These are phyloP conservation scores for Umbilicus rupestris DNA, from an alignment of 164 flowering plant genomes.

Conservation along the genomic window DNA sequence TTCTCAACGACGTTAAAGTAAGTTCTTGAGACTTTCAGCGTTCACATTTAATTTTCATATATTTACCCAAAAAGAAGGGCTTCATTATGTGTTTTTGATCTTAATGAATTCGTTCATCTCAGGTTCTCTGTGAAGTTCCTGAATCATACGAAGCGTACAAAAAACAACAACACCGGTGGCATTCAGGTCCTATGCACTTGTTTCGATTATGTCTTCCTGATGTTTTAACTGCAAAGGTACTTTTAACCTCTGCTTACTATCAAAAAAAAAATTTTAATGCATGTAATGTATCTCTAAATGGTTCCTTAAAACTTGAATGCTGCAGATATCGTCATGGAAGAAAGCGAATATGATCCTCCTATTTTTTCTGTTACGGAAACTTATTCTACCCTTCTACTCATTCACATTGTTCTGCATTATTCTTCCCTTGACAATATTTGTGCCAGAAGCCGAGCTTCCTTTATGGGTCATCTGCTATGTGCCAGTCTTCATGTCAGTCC, in stretches of 20 bases:
- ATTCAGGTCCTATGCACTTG: slow-evolving; percentile 88
- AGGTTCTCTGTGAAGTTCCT: slow-evolving; percentile 78
- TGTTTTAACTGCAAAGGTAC: slow-evolving; percentile 57
- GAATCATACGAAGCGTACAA: slow-evolving; percentile 78
- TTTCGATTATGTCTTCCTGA: slow-evolving; percentile 68
- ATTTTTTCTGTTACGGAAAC: slow-evolving; percentile 69
- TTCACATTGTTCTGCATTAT: slow-evolving; percentile 79
- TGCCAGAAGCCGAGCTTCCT: slow-evolving; percentile 79
- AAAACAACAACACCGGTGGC: slow-evolving; percentile 88
- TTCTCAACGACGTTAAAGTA: slow-evolving; percentile 72
- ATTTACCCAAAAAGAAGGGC: not conserved
- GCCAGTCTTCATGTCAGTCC: slow-evolving; percentile 63
- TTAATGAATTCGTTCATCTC: slow-evolving; percentile 8
- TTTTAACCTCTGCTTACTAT: not conserved
- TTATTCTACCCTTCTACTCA: slow-evolving; percentile 78
- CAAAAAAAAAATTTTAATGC: not conserved
- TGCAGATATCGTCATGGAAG: slow-evolving; percentile 66
- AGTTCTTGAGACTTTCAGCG: not conserved
- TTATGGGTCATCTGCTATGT: slow-evolving; percentile 70
- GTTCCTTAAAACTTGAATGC: not conserved
- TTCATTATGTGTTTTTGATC: not conserved
- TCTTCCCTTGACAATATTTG: slow-evolving; percentile 75
- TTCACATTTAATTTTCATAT: not conserved
- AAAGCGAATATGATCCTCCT: slow-evolving; percentile 59
- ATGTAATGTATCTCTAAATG: not conserved